Percentiles rank a stretch among this genome's conserved stretches.
Evolutionary conservation across 768 basidiomycete genomes (phyloP).

Genomic region (Boletus sensibilis): DNA sequence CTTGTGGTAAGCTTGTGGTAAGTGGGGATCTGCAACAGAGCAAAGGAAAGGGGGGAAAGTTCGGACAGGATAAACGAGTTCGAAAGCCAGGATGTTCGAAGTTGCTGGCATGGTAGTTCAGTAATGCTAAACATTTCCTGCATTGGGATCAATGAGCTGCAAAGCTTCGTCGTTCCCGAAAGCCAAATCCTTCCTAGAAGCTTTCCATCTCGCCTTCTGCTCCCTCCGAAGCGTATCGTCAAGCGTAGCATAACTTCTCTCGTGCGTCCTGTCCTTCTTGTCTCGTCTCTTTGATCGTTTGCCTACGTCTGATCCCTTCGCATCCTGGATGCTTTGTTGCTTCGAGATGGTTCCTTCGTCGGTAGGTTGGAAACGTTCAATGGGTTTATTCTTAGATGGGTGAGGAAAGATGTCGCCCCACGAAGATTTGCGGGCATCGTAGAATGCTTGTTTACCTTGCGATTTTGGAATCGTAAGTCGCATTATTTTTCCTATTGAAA

Average conservation of each 20-base stretch:
- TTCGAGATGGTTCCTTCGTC: slow-evolving; percentile 28
- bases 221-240: slow-evolving; percentile 39
- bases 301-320: slow-evolving; percentile 56
- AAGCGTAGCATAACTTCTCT: slow-evolving; percentile 29
- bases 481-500: slow-evolving; percentile 75
- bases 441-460: slow-evolving; percentile 92
- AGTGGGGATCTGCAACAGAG: not conserved
- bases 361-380: slow-evolving; percentile 53
- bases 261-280: slow-evolving; percentile 20
- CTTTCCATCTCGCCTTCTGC: slow-evolving; percentile 36
- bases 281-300: slow-evolving; percentile 40
- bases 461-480: slow-evolving; percentile 89
- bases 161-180: slow-evolving; percentile 1
- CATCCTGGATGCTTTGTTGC: slow-evolving; percentile 26
- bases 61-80: not conserved
- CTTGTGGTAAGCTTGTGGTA: not conserved
- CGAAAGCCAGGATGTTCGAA: not conserved
- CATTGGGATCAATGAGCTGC: slow-evolving; percentile 11
- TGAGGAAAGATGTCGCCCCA: slow-evolving; percentile 99
- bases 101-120: not conserved
- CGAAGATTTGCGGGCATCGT: slow-evolving; percentile 88
- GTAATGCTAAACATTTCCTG: not conserved
- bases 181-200: slow-evolving; percentile 16
- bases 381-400: slow-evolving; percentile 70
- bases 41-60: not conserved